Base-by-base conservation (phyloP, 331 rosid species). In the Quercus lobata region DNA sequence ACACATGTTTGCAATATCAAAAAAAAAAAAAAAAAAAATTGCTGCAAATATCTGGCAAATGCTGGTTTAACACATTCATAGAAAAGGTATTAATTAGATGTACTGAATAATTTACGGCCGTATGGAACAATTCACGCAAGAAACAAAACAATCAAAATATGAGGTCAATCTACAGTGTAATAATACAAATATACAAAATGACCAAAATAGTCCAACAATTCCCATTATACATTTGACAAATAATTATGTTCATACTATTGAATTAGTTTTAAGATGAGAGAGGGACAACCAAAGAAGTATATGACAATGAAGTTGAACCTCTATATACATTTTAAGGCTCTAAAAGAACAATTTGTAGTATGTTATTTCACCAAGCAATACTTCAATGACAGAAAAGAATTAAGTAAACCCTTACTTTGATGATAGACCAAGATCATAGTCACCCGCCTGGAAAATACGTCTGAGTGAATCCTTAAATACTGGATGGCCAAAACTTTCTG, bases 401-500 rank as follows among this genome's bases (percentile, higher is more conserved):
- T 66, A 66, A 32, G 8, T 7, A 6, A 68, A 34, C 25, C 52
- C 97, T 74, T 89, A 96, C 99, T 89, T 96, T 83, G 99, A 88
- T 72, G 99, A 90, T 49, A 96, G 83, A 78, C 97, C 99, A 71
- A 96, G 94, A 83, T 96, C 99, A 86, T 73, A 83, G 79, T 93
- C 96, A 63, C 87, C 94, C 29, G 79, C 83, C 79, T 86, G 91
- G 80, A 96, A 93, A 84, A 96, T 86, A 70, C 80, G 93, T 87
- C 80, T 91, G 52, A 96, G 92, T 49, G 99, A 91, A 72, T 93
- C 97, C 87, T 91, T 96, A 77, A 96, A 96, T 57, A 96, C 97
- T 2, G 85, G 82, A 83, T 96, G 99, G 49, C 99, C 97, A 87
- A 93, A 96, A 93, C 99, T 96, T 84, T 96, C 99, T 35, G 98